Conservation (phyloP, 495 filamentous ascomycete genomes). For the Xylona heveae region DNA sequence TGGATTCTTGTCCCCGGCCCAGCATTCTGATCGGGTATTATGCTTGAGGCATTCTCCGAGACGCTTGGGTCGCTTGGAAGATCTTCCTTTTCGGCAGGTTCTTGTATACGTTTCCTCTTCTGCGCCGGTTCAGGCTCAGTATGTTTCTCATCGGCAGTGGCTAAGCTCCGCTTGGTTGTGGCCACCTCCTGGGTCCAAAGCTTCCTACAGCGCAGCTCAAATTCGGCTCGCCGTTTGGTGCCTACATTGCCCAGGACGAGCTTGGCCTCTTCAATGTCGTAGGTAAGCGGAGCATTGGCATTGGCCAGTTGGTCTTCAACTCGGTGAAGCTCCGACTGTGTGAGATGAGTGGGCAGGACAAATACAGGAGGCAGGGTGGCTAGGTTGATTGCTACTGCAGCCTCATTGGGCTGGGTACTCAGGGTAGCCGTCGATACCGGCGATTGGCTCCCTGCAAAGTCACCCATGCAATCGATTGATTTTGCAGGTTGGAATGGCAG, state of each 20-base stretch:
- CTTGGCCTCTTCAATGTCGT: conserved; percentile 48
- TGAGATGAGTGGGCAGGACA: conserved; percentile 50
- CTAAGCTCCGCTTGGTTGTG: conserved; percentile 6
- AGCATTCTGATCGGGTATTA: conserved; percentile 2
- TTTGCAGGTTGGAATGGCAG: too few species aligned
- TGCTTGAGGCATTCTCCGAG: too few species aligned
- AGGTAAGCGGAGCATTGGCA: conserved; percentile 36
- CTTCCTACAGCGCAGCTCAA: conserved; percentile 52
- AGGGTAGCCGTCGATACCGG: too few species aligned
- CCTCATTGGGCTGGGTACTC: too few species aligned
- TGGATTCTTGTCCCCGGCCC: too few species aligned
- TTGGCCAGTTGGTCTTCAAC: conserved; percentile 39
- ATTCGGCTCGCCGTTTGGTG: conserved; percentile 43
- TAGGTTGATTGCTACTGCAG: too few species aligned
- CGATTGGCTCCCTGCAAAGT: too few species aligned
- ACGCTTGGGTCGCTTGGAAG: too few species aligned
- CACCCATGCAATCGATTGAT: too few species aligned
- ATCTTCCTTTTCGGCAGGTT: too few species aligned
- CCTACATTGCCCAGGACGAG: conserved; percentile 52
- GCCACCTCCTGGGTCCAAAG: conserved; percentile 34
- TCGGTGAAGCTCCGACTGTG: conserved; percentile 32
- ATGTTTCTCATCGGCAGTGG: conserved; percentile 11
- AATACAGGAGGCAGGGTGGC: conserved; percentile 44
- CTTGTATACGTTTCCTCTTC: too few species aligned
- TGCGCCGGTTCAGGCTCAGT: not conserved